Evolutionary conservation across 2,329 filamentous ascomycete species (phyloP), one percentile per base, ranked within the genome.

Genomic region (Pyrenochaeta sp.): DNA sequence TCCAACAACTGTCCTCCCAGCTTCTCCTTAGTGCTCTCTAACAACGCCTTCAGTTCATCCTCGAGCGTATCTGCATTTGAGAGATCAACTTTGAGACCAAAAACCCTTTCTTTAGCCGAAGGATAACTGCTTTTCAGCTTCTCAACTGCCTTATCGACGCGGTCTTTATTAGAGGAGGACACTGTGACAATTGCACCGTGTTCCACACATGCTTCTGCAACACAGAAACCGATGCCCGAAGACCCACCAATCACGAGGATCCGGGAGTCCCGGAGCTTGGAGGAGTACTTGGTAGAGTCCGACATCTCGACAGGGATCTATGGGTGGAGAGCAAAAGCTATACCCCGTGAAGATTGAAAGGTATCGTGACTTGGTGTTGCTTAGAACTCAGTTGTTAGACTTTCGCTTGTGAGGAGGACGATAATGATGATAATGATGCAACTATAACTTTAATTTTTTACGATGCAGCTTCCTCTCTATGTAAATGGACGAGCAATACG

Each of bases 211-310:
- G 81, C 83, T 77, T 87, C 82, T 46, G 87, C 86, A 10, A 87
- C 83, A 49, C 76, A 80, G 58, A 81, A 85, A 30, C 87, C 87
- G 35, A 90, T 86, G 45, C 87, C 87, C 14, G 83, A 81, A 1
- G 84, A 83, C 36, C 86, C 88, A 37, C 87, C 87, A 41, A 90
- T 79, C 64, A 90, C 74, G 35, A 90, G 82, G 61, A 88, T 72
- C 54, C 77, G 78, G 27, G 74, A 68, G 58, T 68, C 71, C 11
- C 71, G 56, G 30, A 85, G 80, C 66, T 83, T 84, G 60, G 81
- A 80, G 49, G 71, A 74, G 63, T 80, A 81, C 60, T 79, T 80
- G 48, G 61, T 68, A 62, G 77, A 71, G 61, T 80, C 78, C 12
- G 75, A 40, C 66, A 70, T 70, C n/a, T n/a, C n/a, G n/a, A n/a